These are phyloP conservation scores for Monosporascus cannonballus DNA, from an alignment of 2,329 filamentous ascomycete species.

Conservation along the genomic window DNA sequence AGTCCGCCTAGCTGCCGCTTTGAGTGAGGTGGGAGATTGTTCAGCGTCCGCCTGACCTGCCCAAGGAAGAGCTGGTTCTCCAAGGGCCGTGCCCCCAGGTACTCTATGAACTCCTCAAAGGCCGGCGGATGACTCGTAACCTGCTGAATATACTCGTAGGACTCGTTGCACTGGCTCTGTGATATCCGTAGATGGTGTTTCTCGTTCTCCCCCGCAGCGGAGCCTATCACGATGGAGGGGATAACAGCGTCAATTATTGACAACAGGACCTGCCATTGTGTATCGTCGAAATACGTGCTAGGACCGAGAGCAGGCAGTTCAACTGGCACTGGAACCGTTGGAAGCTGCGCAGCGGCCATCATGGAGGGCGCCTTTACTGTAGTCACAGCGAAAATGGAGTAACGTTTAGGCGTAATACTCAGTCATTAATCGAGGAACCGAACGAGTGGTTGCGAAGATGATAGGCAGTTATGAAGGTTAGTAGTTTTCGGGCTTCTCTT, in stretches of 20 bases:
- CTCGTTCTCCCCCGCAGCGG: constrained; percentile 29
- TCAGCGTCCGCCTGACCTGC: constrained; percentile 38
- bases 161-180: constrained; percentile 42
- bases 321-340: constrained; percentile 14
- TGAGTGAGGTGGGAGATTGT: constrained; percentile 24
- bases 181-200: constrained; percentile 38
- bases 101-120: constrained; percentile 40
- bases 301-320: constrained; percentile 13
- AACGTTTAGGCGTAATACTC: not conserved
- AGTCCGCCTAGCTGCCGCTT: constrained; percentile 32
- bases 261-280: constrained; percentile 49
- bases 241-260: constrained; percentile 53
- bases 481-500: too few species aligned
- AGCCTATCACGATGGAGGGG: constrained; percentile 47
- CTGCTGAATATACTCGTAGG: constrained; percentile 33
- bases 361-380: not conserved
- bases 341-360: constrained; percentile 13
- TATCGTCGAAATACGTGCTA: constrained; percentile 22
- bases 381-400: not conserved
- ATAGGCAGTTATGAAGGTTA: too few species aligned
- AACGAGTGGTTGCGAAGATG: too few species aligned
- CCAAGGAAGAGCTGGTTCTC: constrained; percentile 47
- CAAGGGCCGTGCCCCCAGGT: constrained; percentile 46
- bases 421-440: not conserved
- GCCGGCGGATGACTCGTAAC: constrained; percentile 33